Percentiles rank a stretch among this genome's conserved stretches.
These are phyloP conservation scores for Monilinia polystroma DNA, from an alignment of 2,329 filamentous ascomycete genomes.

Conservation along the genomic window DNA sequence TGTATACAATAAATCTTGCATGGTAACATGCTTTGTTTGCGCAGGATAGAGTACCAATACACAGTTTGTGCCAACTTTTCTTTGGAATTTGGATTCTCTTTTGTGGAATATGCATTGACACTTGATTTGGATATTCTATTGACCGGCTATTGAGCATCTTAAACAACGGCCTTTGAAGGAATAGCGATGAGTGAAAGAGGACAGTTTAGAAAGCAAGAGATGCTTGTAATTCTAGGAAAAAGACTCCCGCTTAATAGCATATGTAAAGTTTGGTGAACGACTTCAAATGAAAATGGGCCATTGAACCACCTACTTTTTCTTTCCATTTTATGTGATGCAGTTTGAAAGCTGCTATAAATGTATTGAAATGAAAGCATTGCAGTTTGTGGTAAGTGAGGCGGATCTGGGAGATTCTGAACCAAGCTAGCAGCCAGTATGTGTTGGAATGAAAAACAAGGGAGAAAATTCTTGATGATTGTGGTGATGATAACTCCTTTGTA, in stretches of 20 bases:
- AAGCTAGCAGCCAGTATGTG: not conserved
- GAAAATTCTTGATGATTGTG: not conserved
- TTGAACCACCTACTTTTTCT: not conserved
- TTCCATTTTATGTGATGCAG: not conserved
- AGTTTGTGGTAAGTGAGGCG: not conserved
- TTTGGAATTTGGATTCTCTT: not conserved
- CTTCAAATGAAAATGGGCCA: not conserved
- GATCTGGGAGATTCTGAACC: not conserved
- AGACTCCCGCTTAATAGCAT: not conserved
- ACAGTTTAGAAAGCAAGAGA: not conserved
- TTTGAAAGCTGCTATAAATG: not conserved
- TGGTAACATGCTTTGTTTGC: not conserved
- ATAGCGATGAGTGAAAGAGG: not conserved
- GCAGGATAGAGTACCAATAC: not conserved
- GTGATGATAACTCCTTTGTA: not conserved
- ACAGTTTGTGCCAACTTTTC: not conserved
- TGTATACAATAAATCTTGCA: not conserved
- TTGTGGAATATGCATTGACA: not conserved
- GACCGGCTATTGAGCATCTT: too few relatives aligned
- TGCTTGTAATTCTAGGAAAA: not conserved
- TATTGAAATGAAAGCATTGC: not conserved
- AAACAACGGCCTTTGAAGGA: not conserved
- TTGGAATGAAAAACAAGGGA: not conserved
- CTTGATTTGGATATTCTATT: not conserved
- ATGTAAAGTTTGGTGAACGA: not conserved